phyloP scores from a whole-genome alignment of 345 rosid species.

The Aurinia saxatilis region DNA sequence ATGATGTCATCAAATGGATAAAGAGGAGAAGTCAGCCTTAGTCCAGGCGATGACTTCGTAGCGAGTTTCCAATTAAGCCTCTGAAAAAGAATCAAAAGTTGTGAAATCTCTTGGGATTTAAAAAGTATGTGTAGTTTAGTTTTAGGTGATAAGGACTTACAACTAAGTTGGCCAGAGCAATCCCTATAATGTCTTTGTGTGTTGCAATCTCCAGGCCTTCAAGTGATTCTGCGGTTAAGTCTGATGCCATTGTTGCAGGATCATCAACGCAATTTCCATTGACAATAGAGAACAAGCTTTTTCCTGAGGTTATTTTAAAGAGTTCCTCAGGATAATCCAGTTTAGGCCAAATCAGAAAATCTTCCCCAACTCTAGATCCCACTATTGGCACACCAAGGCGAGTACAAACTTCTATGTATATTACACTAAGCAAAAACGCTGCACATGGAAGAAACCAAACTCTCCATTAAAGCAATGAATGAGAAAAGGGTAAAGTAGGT shows the following conservation, averaged over 20 bases:
- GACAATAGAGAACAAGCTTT: conserved; percentile 74
- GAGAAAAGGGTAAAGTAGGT: background rate
- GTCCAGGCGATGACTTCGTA: conserved; percentile 67
- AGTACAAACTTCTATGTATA: conserved; percentile 86
- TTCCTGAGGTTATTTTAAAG: conserved; percentile 67
- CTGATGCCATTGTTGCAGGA: conserved; percentile 86
- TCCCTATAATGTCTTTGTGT: conserved; percentile 78
- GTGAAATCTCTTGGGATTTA: background rate
- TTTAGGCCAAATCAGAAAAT: conserved; percentile 93
- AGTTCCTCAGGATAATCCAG: conserved; percentile 84
- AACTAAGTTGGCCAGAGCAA: conserved; percentile 90
- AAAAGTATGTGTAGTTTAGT: background rate
- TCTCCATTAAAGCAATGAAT: background rate
- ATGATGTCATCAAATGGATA: conserved; percentile 41
- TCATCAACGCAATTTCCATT: conserved; percentile 90
- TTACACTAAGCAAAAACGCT: conserved; percentile 88
- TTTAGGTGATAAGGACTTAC: conserved; percentile 36
- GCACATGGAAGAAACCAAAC: conserved; percentile 18
- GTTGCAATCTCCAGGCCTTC: conserved; percentile 74
- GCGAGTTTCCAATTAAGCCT: conserved; percentile 95
- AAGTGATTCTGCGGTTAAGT: conserved; percentile 74
- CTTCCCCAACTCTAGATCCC: conserved; percentile 97
- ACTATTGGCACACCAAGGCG: conserved; percentile 67
- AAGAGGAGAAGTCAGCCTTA: conserved; percentile 89
- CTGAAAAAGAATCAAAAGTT: conserved; percentile 25